Conservation (phyloP, 2,329 filamentous ascomycete genomes). For the Chalara sp. region DNA sequence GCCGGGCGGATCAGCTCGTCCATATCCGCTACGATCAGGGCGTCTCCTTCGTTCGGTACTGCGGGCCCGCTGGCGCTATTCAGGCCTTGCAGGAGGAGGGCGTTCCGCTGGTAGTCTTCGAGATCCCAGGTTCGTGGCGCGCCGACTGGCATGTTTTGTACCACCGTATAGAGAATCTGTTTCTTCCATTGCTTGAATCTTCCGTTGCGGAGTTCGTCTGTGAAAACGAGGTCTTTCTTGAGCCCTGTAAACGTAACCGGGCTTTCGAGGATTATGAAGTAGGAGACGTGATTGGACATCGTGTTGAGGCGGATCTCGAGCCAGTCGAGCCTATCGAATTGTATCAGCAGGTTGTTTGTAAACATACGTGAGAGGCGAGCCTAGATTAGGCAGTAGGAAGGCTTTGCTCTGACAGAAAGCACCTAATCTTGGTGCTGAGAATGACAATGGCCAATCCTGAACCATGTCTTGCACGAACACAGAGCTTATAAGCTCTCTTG, state of each 20-base stretch:
- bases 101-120: constrained; percentile 48
- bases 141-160: constrained; percentile 36
- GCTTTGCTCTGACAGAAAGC: too few species aligned
- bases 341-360: too few species aligned
- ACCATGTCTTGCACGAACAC: too few species aligned
- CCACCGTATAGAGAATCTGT: constrained; percentile 54
- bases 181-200: constrained; percentile 45
- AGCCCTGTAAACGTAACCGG: constrained; percentile 49
- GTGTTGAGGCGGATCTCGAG: constrained; percentile 56
- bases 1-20: constrained; percentile 37
- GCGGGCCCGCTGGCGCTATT: constrained; percentile 25
- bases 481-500: too few species aligned
- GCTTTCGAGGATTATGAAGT: constrained; percentile 58
- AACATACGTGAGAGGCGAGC: too few species aligned
- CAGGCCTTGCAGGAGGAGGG: constrained; percentile 48
- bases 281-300: constrained; percentile 52
- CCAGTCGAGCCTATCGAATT: constrained; percentile 43
- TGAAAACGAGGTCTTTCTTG: constrained; percentile 41
- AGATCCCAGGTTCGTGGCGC: constrained; percentile 39
- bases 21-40: constrained; percentile 38
- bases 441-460: too few species aligned
- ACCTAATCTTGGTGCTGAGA: too few species aligned
- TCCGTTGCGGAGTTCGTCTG: constrained; percentile 44
- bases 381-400: too few species aligned
- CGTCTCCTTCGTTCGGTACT: constrained; percentile 30